Evolutionary conservation across 2,329 filamentous ascomycete species (phyloP).

Genomic region (Trichoderma sp.): DNA sequence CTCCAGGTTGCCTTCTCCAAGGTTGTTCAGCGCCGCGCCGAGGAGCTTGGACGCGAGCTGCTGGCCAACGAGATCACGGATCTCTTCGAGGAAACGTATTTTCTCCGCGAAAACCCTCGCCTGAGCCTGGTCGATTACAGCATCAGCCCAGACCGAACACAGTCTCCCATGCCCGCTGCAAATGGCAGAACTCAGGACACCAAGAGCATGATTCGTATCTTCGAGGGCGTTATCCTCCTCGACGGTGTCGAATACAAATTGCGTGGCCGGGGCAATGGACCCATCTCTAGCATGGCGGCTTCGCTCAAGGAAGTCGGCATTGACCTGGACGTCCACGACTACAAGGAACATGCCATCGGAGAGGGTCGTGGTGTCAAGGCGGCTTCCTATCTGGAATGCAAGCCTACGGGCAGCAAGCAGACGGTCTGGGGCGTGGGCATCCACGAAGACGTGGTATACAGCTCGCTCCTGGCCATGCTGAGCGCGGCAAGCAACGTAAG

Average conservation of each 20-base stretch:
- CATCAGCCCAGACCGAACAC: conserved; percentile 10
- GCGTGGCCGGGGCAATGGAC: conserved; percentile 10
- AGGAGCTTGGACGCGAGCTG: conserved; percentile 15
- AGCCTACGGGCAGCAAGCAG: conserved; percentile 15
- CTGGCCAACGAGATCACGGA: conserved; percentile 10
- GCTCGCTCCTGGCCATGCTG: conserved; percentile 14
- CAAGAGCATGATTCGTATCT: conserved; percentile 16
- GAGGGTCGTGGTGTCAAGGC: conserved; percentile 15
- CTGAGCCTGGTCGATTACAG: conserved; percentile 15
- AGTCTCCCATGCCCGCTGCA: conserved; percentile 12
- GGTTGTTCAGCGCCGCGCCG: conserved; percentile 11
- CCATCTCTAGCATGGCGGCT: conserved; percentile 14
- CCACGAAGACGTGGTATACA: conserved; percentile 13
- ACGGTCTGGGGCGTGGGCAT: conserved; percentile 15
- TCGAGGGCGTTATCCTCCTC: conserved; percentile 9
- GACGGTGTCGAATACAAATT: conserved; percentile 5
- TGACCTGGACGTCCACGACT: conserved; percentile 15
- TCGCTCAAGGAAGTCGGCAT: conserved; percentile 11
- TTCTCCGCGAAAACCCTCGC: conserved; percentile 4
- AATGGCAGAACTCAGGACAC: conserved; percentile 11
- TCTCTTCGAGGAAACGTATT: conserved; percentile 11
- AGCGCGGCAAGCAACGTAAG: conserved; percentile 18
- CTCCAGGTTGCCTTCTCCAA: conserved; percentile 15
- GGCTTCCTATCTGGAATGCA: conserved; percentile 12
- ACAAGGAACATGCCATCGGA: conserved; percentile 14